Percentiles rank a stretch among this genome's conserved stretches.
phyloP scores from a whole-genome alignment of 768 basidiomycete species.

The Podaxis sp. region DNA sequence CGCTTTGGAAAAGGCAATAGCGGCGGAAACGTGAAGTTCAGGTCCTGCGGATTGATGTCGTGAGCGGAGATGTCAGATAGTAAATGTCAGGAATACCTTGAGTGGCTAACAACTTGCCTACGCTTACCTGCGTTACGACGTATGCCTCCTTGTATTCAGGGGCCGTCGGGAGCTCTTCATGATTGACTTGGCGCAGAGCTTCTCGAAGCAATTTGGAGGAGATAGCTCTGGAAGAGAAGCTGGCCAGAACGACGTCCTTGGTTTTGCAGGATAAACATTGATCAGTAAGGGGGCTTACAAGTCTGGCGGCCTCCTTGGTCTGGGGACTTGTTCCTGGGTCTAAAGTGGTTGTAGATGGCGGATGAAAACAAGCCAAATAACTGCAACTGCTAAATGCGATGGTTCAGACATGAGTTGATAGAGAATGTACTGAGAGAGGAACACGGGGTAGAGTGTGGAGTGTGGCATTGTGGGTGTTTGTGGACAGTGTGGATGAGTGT shows the following conservation, averaged over 20 bases:
- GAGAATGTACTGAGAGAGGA: background rate
- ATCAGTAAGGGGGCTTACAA: background rate
- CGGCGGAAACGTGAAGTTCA: background rate
- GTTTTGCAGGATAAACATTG: background rate
- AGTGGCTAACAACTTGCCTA: slow-evolving; percentile 19
- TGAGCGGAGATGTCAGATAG: background rate
- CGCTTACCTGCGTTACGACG: slow-evolving; percentile 85
- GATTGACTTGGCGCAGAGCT: slow-evolving; percentile 61
- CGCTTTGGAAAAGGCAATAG: slow-evolving; percentile 78
- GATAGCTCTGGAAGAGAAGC: background rate
- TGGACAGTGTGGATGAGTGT: slow-evolving; percentile 1
- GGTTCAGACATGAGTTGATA: background rate
- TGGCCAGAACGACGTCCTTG: background rate
- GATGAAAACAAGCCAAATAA: background rate
- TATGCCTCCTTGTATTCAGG: slow-evolving; percentile 77
- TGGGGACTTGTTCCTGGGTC: background rate
- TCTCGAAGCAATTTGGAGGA: slow-evolving; percentile 38
- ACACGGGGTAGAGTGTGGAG: background rate
- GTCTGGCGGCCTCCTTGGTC: background rate
- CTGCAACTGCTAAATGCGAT: background rate
- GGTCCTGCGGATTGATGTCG: background rate
- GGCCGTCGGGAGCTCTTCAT: slow-evolving; percentile 52
- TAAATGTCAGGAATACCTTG: background rate
- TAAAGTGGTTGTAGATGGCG: background rate
- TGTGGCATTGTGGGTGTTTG: slow-evolving; percentile 1